Percentiles rank a stretch among this genome's conserved stretches.
Evolutionary conservation across 177 flowering plant species (phyloP).

Genomic region (Vitis hybrid): DNA sequence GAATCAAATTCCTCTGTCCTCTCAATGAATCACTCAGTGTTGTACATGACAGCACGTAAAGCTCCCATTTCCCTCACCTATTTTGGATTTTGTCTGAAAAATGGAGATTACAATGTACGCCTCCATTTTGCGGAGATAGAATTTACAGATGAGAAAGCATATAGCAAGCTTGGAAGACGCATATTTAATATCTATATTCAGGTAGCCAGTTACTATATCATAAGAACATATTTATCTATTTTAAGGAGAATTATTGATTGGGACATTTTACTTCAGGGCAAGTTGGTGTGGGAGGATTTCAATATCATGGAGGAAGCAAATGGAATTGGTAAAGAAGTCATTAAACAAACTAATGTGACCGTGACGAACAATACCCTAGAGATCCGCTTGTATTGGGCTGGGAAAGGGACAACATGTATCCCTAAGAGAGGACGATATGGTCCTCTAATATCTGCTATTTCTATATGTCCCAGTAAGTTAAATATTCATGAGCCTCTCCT

Average conservation of each 20-base stretch:
- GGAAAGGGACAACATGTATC: conserved; percentile 35
- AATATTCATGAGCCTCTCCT: not conserved
- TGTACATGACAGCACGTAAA: conserved; percentile 33
- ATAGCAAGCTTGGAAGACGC: conserved; percentile 2
- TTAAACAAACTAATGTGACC: conserved; percentile 7
- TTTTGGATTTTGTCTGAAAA: not conserved
- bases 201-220: not conserved
- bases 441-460: conserved; percentile 44
- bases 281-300: conserved; percentile 28
- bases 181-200: conserved; percentile 8
- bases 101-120: not conserved
- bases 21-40: conserved; percentile 11
- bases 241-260: not conserved
- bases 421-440: conserved; percentile 36
- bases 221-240: too few relatives aligned
- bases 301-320: conserved; percentile 29
- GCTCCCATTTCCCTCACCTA: conserved; percentile 32
- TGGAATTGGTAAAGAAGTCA: conserved; percentile 22
- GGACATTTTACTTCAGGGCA: not conserved
- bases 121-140: conserved; percentile 5
- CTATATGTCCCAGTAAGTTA: conserved; percentile 6
- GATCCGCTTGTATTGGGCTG: conserved; percentile 35
- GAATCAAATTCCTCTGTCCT: conserved; percentile 18
- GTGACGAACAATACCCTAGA: conserved; percentile 26
- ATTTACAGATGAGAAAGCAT: not conserved